Base-by-base conservation (phyloP, 768 basidiomycete species). In the Phanerodontia chrysosporium region DNA sequence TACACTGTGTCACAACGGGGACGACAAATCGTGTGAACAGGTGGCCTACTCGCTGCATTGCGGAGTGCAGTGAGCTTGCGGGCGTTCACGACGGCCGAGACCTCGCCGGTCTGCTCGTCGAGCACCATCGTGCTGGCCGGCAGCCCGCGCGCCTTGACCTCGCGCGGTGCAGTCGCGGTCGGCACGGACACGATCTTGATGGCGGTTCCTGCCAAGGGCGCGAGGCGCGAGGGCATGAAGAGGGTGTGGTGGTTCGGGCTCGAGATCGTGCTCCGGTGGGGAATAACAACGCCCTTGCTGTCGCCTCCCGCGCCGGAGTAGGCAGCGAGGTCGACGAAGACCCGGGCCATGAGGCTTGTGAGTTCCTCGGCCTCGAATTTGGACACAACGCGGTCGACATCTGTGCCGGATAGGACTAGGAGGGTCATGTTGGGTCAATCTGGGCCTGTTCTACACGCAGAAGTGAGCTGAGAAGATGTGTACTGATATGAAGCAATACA, bases 141-240 rank as follows among this genome's bases (percentile, higher is more conserved):
- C 21, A 96, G 67, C 0, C 94, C 93, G 2, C 75, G 57, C 30
- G 48, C 66, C 53, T 60, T 63, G 25, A 67, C 59, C 69, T 21
- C 65, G 9, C 62, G 66, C 46, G 79, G 79, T 1, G 66, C 75
- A 1, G 70, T 55, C 1, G 62, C 63, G 2, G 72, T 74, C 0
- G 93, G 93, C 1, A 93, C 78, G 28, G 84, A 87, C 2, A 92
- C 93, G n/a, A 92, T 80, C 72, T 97, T 95, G 60, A 92, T 76
- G 2, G 87, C 74, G 1, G 88, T 87, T 1, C 84, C 85, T 8
- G 69, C 64, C 13, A 70, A 60, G 12, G 35, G 35, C 7, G 73
- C 68, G 10, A 87, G 75, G 25, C 87, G 81, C 7, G 90, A 83
- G 1, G 94, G 92, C 94, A 96, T 96, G 72, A 93, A 89, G 2